Evolutionary conservation across 2,329 filamentous ascomycete species (phyloP).

Genomic region (Diaporthe longicolla): DNA sequence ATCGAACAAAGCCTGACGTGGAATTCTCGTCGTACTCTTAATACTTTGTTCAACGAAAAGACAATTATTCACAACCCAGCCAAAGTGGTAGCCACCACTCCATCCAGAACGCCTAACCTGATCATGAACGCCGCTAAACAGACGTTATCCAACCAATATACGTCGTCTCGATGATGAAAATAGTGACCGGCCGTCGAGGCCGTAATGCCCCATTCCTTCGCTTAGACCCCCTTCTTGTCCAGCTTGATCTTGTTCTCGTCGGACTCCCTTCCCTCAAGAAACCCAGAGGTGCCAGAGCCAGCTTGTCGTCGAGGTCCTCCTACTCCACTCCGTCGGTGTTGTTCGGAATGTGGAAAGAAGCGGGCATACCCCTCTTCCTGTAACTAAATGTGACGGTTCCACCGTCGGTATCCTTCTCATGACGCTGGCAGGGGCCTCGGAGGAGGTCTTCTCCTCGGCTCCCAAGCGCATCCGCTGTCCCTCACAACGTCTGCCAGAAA

Average conservation of each 20-base stretch:
- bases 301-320: neutral
- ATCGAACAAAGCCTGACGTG: constrained; percentile 9
- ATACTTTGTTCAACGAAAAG: neutral
- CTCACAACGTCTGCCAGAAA: constrained; percentile 89
- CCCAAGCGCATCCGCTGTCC: constrained; percentile 33
- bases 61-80: neutral
- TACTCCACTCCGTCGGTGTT: neutral
- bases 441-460: neutral
- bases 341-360: neutral
- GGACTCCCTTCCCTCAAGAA: neutral
- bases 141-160: neutral
- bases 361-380: no score
- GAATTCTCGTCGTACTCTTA: neutral
- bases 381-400: neutral
- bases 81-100: neutral
- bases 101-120: constrained; percentile 30
- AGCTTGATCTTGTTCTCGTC: neutral
- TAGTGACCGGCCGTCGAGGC: neutral
- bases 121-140: neutral
- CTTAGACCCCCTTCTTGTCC: neutral
- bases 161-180: neutral
- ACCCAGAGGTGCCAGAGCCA: neutral
- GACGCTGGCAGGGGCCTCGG: rapidly evolving
- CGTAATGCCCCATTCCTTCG: neutral
- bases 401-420: neutral